Percentiles rank a stretch among this genome's conserved stretches.
Evolutionary conservation across 2,329 filamentous ascomycete genomes (phyloP).

Genomic region (Hymenoscyphus repandus): DNA sequence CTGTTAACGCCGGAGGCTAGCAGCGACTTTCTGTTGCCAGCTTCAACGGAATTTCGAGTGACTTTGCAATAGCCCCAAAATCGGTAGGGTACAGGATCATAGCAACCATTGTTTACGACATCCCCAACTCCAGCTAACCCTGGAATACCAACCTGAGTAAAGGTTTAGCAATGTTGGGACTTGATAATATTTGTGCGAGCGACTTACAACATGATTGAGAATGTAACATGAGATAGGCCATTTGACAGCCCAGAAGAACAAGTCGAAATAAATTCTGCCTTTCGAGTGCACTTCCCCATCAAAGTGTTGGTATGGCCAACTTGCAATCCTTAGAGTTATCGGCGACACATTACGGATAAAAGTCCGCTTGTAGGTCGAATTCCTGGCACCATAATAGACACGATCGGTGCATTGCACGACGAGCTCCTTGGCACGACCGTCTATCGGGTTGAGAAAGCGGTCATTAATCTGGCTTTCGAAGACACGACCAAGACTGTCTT

Average conservation of each 20-base stretch:
- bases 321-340: neutral
- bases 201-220: neutral
- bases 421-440: conserved; percentile 17
- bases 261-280: neutral
- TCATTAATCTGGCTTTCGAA: conserved; percentile 8
- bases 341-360: conserved; percentile 14
- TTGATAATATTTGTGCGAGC: neutral
- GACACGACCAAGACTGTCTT: conserved; percentile 17
- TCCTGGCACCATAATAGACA: conserved; percentile 7
- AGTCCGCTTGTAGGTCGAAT: conserved; percentile 18
- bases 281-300: neutral
- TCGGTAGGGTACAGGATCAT: conserved; percentile 2
- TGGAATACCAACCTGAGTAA: neutral
- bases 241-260: neutral
- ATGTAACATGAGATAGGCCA: neutral
- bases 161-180: neutral
- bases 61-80: conserved; percentile 1
- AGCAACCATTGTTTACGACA: neutral
- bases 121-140: neutral
- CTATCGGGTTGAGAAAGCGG: conserved; percentile 15
- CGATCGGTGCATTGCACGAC: conserved; percentile 16
- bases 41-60: neutral
- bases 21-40: neutral
- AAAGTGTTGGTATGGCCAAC: neutral
- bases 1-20: neutral